These are phyloP conservation scores for Fraxinus sp. DNA, from an alignment of 305 asterid species.

Conservation along the genomic window DNA sequence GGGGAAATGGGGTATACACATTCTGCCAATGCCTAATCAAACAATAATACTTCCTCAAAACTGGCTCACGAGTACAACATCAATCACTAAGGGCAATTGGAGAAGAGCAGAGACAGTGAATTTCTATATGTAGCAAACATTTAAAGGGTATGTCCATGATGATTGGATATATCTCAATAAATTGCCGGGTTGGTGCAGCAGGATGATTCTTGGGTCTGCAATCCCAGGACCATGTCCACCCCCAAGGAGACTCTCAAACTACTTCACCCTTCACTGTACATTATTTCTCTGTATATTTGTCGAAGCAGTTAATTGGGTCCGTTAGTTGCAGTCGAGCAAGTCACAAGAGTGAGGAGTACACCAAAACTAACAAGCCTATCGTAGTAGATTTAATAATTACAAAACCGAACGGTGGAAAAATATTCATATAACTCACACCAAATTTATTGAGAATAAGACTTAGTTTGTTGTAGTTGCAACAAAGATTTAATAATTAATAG, in stretches of 20 bases:
- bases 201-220: neutral
- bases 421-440: neutral
- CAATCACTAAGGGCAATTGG: constrained; percentile 20
- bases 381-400: neutral
- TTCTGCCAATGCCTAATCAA: constrained; percentile 17
- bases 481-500: neutral
- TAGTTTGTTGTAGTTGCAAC: neutral
- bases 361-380: neutral
- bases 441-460: neutral
- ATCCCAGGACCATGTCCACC: constrained; percentile 1
- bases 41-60: constrained; percentile 27
- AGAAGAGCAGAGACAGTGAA: constrained; percentile 17
- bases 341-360: neutral
- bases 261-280: neutral
- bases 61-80: constrained; percentile 18
- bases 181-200: constrained; percentile 26
- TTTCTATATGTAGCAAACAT: constrained; percentile 28
- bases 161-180: constrained; percentile 19
- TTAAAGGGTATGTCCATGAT: neutral
- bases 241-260: neutral
- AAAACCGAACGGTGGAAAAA: neutral
- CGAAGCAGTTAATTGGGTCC: neutral
- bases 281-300: neutral
- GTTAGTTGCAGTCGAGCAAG: neutral
- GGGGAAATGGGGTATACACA: constrained; percentile 10